Conservation (phyloP, 2,329 filamentous ascomycete genomes). For the Diaporthe destruens region DNA sequence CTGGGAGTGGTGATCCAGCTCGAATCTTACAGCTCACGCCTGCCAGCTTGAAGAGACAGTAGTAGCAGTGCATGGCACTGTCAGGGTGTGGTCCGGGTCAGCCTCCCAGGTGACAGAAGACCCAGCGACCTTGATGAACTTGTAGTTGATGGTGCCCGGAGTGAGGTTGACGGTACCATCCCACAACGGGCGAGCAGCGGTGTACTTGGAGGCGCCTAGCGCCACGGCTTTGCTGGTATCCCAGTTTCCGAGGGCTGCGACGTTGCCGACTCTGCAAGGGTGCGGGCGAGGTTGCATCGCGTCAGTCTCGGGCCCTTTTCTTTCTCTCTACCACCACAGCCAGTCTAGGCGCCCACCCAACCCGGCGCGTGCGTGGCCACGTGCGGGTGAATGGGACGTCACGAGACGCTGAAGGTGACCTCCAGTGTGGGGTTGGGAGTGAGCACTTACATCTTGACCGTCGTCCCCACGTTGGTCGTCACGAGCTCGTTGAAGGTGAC, state of each 20-base stretch:
- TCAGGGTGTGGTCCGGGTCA: constrained; percentile 54
- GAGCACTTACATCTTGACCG: constrained; percentile 46
- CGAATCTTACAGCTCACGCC: constrained; percentile 12
- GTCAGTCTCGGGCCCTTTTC: neutral
- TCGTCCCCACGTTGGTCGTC: constrained; percentile 45
- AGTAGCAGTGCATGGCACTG: constrained; percentile 45
- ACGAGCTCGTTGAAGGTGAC: constrained; percentile 48
- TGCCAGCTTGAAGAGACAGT: constrained; percentile 51
- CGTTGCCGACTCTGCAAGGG: constrained; percentile 44
- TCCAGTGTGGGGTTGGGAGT: neutral
- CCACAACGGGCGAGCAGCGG: constrained; percentile 64
- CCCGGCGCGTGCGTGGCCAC: constrained; percentile 18
- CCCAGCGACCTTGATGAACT: constrained; percentile 64
- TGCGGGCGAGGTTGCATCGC: neutral
- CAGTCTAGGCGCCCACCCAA: constrained; percentile 8
- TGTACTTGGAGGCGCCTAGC: constrained; percentile 63
- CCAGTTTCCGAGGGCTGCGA: constrained; percentile 63
- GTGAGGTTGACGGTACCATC: constrained; percentile 58
- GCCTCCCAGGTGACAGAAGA: constrained; percentile 66
- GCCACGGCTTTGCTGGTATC: constrained; percentile 57
- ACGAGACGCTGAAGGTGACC: constrained; percentile 11
- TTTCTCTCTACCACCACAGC: too few relatives aligned
- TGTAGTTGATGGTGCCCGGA: constrained; percentile 64
- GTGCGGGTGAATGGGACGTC: constrained; percentile 13
- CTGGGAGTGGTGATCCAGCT: neutral